Evolutionary conservation across 371 early-diverging fungal species (phyloP).

Genomic region (Mortierella sp.): DNA sequence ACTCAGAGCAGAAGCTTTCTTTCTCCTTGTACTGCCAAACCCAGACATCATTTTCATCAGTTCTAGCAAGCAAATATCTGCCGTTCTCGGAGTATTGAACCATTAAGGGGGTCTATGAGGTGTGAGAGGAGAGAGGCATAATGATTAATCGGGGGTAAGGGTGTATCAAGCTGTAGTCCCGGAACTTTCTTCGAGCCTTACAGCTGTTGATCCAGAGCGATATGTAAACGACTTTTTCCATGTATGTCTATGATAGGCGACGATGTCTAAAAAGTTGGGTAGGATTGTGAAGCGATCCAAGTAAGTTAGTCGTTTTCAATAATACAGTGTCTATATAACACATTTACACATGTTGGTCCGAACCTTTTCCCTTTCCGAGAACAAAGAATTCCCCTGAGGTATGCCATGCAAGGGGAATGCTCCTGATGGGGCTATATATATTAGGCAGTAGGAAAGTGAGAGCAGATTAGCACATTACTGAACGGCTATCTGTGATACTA

Average conservation of each 20-base stretch:
- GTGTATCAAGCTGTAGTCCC: not conserved
- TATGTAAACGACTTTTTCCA: conserved; percentile 56
- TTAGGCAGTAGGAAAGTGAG: not conserved
- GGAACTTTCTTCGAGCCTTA: conserved; percentile 1
- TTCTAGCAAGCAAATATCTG: conserved; percentile 34
- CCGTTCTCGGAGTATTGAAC: conserved; percentile 34
- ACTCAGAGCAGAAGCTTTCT: conserved; percentile 30
- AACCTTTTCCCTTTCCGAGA: conserved; percentile 49
- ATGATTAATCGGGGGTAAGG: not conserved
- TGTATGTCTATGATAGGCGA: conserved; percentile 43
- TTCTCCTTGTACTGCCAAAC: conserved; percentile 59
- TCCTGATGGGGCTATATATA: conserved; percentile 14
- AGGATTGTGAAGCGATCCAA: not conserved
- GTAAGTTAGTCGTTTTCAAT: not conserved
- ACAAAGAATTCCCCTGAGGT: conserved; percentile 46
- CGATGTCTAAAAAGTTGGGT: conserved; percentile 23
- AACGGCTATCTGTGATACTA: too few species aligned
- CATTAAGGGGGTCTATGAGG: conserved; percentile 1
- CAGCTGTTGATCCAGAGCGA: conserved; percentile 28
- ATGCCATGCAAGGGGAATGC: conserved; percentile 69
- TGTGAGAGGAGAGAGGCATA: not conserved
- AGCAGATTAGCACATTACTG: not conserved
- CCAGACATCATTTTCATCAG: conserved; percentile 27
- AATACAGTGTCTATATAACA: too few species aligned
- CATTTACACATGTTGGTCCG: not conserved